Evolutionary conservation across 2,329 filamentous ascomycete species (phyloP).

Genomic region (Colletotrichum graminicola): DNA sequence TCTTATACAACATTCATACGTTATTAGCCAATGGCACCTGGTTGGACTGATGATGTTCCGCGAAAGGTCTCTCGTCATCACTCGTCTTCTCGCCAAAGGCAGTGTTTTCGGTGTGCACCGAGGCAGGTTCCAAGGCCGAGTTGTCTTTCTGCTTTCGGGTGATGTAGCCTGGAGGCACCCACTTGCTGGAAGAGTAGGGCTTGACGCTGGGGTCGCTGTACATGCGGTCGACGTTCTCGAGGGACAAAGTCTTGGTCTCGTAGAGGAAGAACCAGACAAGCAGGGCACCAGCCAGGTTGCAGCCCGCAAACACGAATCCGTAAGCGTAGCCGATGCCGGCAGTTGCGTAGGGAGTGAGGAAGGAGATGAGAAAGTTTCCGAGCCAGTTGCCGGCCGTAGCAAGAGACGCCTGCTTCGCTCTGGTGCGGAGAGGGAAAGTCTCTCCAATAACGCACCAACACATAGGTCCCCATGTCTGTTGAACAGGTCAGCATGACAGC

Average conservation of each 20-base stretch:
- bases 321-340: constrained; percentile 71
- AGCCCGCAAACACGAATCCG: constrained; percentile 75
- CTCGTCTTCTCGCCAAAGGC: constrained; percentile 30
- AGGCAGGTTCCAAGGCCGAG: constrained; percentile 22
- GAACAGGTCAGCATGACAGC: constrained; percentile 12
- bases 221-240: constrained; percentile 81
- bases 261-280: constrained; percentile 78
- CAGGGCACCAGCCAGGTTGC: constrained; percentile 68
- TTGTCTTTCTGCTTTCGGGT: constrained; percentile 55
- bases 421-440: constrained; percentile 70
- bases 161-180: constrained; percentile 61
- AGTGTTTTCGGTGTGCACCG: constrained; percentile 18
- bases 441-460: constrained; percentile 77
- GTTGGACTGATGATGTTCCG: constrained; percentile 30
- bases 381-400: constrained; percentile 68
- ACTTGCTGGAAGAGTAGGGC: constrained; percentile 70
- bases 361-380: constrained; percentile 75
- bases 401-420: constrained; percentile 67
- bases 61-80: constrained; percentile 29
- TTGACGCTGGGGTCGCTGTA: constrained; percentile 71
- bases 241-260: constrained; percentile 72
- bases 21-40: constrained; percentile 13
- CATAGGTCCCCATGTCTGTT: constrained; percentile 75
- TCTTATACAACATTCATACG: neutral
- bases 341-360: constrained; percentile 77